Conservation (phyloP, 768 basidiomycete genomes). For the Leucocoprinus leucothites region DNA sequence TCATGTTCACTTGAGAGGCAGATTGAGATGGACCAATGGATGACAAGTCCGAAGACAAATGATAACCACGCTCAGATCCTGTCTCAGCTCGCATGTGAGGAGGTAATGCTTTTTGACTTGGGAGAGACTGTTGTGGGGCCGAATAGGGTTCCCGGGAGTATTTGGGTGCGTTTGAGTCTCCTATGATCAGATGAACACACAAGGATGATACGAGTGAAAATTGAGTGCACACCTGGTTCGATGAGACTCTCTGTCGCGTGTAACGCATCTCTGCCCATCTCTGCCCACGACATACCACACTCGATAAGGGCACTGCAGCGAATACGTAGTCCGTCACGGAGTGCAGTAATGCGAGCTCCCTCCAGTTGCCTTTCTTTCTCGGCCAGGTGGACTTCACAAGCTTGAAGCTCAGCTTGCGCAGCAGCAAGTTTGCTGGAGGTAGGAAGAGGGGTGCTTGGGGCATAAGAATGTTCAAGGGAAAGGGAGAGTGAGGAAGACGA, state of each 20-base stretch:
- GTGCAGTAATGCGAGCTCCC: slow-evolving; percentile 44
- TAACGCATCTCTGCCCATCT: slow-evolving; percentile 64
- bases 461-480: slow-evolving; percentile 5
- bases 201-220: too few species aligned
- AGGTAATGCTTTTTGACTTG: slow-evolving; percentile 1
- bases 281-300: slow-evolving; percentile 66
- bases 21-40: slow-evolving; percentile 13
- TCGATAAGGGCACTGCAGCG: slow-evolving; percentile 66
- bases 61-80: neutral
- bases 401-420: slow-evolving; percentile 77
- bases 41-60: slow-evolving; percentile 1
- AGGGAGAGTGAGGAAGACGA: slow-evolving; percentile 40
- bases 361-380: slow-evolving; percentile 66
- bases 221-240: slow-evolving; percentile 2
- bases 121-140: slow-evolving; percentile 2
- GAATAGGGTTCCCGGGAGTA: neutral
- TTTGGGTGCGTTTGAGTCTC: neutral
- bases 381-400: slow-evolving; percentile 75
- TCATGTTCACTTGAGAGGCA: slow-evolving; percentile 11
- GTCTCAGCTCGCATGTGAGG: neutral
- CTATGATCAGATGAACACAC: neutral
- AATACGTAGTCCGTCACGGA: slow-evolving; percentile 58
- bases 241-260: slow-evolving; percentile 32
- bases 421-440: slow-evolving; percentile 52
- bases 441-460: slow-evolving; percentile 15